Percentiles rank a stretch among this genome's conserved stretches.
Conservation (phyloP, 1,284 basidiomycete genomes). For the Tetrapyrgos nigripes region DNA sequence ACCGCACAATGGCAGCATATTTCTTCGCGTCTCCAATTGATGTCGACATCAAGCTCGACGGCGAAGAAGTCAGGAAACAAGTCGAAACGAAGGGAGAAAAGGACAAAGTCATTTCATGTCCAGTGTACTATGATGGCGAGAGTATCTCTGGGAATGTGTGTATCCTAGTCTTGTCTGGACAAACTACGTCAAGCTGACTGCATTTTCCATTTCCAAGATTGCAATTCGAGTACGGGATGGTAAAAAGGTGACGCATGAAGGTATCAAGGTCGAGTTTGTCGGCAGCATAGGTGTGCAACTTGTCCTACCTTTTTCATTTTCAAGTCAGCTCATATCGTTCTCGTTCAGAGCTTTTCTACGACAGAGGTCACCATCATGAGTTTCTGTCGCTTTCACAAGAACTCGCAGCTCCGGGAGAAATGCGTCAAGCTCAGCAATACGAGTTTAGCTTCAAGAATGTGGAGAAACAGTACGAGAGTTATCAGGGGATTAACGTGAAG, state of each 20-base stretch:
- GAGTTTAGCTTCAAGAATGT: conserved; percentile 99
- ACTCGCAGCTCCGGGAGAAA: conserved; percentile 91
- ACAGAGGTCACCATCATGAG: conserved; percentile 97
- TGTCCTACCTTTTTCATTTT: not conserved
- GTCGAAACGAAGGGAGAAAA: conserved; percentile 80
- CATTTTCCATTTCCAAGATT: conserved; percentile 55
- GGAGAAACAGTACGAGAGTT: conserved; percentile 98
- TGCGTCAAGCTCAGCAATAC: conserved; percentile 93
- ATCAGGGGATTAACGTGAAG: conserved; percentile 98
- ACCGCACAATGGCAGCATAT: conserved; percentile 78
- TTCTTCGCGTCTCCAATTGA: conserved; percentile 94
- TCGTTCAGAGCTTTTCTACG: conserved; percentile 88
- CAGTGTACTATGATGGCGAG: conserved; percentile 97
- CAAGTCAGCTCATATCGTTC: not conserved
- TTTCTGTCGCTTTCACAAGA: conserved; percentile 96
- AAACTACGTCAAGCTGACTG: not conserved
- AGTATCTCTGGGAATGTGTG: conserved; percentile 85
- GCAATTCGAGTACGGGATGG: conserved; percentile 91
- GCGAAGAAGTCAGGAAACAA: conserved; percentile 87
- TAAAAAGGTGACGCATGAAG: conserved; percentile 95
- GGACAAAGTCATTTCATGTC: conserved; percentile 83
- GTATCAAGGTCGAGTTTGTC: conserved; percentile 97
- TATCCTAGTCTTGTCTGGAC: conserved; percentile 19
- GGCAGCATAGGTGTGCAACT: conserved; percentile 86
- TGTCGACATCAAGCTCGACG: conserved; percentile 88